These are phyloP conservation scores for Scedosporium aurantiacum DNA, from an alignment of 2,329 filamentous ascomycete species.

Conservation along the genomic window DNA sequence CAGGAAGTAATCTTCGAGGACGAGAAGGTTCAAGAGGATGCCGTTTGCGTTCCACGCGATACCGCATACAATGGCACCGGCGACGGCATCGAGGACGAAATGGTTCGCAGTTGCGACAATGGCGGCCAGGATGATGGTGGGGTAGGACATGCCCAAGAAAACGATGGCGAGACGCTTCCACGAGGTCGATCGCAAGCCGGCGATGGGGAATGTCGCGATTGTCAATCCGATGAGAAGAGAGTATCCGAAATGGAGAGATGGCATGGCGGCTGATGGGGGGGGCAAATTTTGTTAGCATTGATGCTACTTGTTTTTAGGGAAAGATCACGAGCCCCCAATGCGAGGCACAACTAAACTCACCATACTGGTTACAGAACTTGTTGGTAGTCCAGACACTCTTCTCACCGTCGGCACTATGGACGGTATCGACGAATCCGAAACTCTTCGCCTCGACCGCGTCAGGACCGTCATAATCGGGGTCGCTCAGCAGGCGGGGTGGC, in stretches of 20 bases:
- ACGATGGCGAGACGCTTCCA: slow-evolving; percentile 36
- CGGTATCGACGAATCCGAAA: slow-evolving; percentile 51
- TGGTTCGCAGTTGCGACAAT: slow-evolving; percentile 66
- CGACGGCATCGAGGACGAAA: slow-evolving; percentile 61
- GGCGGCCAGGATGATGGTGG: slow-evolving; percentile 51
- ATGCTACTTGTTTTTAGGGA: not conserved
- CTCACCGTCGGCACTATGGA: slow-evolving; percentile 36
- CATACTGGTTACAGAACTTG: slow-evolving; percentile 66
- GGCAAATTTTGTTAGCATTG: slow-evolving; percentile 4
- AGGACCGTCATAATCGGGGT: slow-evolving; percentile 40
- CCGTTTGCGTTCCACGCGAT: slow-evolving; percentile 49
- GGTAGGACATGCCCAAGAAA: slow-evolving; percentile 49
- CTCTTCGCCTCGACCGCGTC: slow-evolving; percentile 48
- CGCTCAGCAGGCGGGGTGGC: slow-evolving; percentile 49
- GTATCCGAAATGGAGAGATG: slow-evolving; percentile 65
- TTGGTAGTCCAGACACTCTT: slow-evolving; percentile 63
- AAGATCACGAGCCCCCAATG: not conserved
- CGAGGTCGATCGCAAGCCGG: slow-evolving; percentile 37
- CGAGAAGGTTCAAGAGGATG: slow-evolving; percentile 50
- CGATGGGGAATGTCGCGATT: slow-evolving; percentile 53
- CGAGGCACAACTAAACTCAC: slow-evolving; percentile 24
- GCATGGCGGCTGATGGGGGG: slow-evolving; percentile 54
- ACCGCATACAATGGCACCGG: slow-evolving; percentile 53
- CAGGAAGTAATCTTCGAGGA: slow-evolving; percentile 58
- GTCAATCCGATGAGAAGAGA: slow-evolving; percentile 62